Base-by-base conservation (phyloP, 176 grass and related monocot species). In the Triticum dicoccoides region DNA sequence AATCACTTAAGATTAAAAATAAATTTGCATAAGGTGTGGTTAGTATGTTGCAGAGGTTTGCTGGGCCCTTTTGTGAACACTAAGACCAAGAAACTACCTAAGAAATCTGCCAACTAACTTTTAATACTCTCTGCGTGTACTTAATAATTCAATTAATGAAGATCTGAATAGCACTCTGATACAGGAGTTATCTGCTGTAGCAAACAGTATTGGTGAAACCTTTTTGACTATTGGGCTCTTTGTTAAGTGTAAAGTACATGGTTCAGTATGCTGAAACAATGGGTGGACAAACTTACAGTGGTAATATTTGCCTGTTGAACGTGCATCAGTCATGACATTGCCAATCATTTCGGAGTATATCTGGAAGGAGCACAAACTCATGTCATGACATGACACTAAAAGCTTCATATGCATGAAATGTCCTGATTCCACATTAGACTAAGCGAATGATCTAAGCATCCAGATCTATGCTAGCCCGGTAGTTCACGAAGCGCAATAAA, bases 311-410 rank as follows among this genome's bases (percentile, higher is more conserved):
- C 97, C 97, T 13, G 97, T 99, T 44, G 97, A 99, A 27, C 97
- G 87, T 69, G 94, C 97, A 89, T 99, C 97, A 73, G 86, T 95
- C 97, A 99, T 99, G 52, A 99, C 97, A 97, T 99, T 99, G 85
- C 97, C 94, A 83, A 99, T 99, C 97, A 97, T 99, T 88, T 99
- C 97, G 17, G 97, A 91, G 84, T 94, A 99, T 88, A 99, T 99
- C 94, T 99, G 90, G 51, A 91, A 84, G 54, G 7, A 70, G 85
- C 44, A 66, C 17, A 49, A 4, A 2, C 59, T 14, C 42, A 35
- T 76, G 76, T 37, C 62, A 80, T 85, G 1, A 77, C 49, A 77
- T 58, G 42, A 71, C 58, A 38, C 10, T 21, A 80, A 81, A 81
- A 73, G 29, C n/a, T 27, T 58, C 44, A 8, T 69, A 6, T 23